Evolutionary conservation across 2,329 filamentous ascomycete genomes (phyloP).

Genomic region (Claviceps africana): DNA sequence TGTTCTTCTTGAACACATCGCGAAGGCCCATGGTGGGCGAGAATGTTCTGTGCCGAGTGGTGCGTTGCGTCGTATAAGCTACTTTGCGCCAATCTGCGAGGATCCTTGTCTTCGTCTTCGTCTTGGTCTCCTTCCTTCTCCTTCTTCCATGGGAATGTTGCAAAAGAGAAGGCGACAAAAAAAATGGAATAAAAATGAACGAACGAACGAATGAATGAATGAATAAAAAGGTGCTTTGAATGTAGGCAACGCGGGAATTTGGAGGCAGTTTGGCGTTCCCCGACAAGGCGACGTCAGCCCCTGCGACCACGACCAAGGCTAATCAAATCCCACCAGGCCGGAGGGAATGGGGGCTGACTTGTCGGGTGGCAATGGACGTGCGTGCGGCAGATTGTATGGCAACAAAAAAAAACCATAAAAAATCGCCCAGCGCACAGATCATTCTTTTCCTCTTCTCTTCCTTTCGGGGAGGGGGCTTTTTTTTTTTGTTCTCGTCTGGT

Average conservation of each 20-base stretch:
- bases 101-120: background rate
- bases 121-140: background rate
- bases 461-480: background rate
- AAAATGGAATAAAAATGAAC: background rate
- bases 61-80: background rate
- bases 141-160: background rate
- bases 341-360: background rate
- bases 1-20: conserved; percentile 41
- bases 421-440: background rate
- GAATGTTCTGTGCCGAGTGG: background rate
- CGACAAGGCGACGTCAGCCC: background rate
- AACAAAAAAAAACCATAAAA: background rate
- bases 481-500: background rate
- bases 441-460: background rate
- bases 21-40: conserved; percentile 32
- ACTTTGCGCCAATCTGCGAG: background rate
- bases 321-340: background rate
- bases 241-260: background rate
- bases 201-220: background rate
- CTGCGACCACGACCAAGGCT: background rate
- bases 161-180: background rate
- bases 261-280: too few species aligned
- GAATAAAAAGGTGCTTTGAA: background rate
- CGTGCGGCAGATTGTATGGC: too few species aligned
- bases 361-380: background rate